These are phyloP conservation scores for Vitis labrusca DNA, from an alignment of 164 flowering plant genomes.

Conservation along the genomic window DNA sequence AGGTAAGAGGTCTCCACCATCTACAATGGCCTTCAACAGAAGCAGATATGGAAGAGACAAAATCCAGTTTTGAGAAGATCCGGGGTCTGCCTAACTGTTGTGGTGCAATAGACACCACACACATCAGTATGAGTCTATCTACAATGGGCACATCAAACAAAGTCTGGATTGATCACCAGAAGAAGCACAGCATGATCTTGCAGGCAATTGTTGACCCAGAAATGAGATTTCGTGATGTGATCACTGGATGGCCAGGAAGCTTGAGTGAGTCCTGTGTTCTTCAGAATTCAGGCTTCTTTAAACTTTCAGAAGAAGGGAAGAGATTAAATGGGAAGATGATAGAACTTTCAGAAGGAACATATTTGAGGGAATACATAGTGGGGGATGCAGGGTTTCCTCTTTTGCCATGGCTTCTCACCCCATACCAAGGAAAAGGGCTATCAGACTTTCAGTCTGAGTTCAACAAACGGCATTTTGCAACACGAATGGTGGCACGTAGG, in stretches of 20 bases:
- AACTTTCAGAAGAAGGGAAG: constrained; percentile 23
- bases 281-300: constrained; percentile 26
- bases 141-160: constrained; percentile 15
- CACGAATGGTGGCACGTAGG: constrained; percentile 26
- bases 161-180: constrained; percentile 35
- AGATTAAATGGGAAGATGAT: constrained; percentile 28
- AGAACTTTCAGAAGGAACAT: constrained; percentile 20
- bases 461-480: constrained; percentile 30
- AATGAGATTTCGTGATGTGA: constrained; percentile 34
- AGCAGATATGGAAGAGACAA: constrained; percentile 29
- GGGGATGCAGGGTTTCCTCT: constrained; percentile 35
- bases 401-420: constrained; percentile 40
- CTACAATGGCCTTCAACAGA: constrained; percentile 40
- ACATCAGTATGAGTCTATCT: constrained; percentile 33
- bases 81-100: constrained; percentile 42
- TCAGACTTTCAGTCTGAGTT: constrained; percentile 22
- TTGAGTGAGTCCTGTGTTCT: constrained; percentile 21
- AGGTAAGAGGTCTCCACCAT: constrained; percentile 36
- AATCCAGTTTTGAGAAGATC: constrained; percentile 36
- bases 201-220: constrained; percentile 44
- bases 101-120: constrained; percentile 37
- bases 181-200: constrained; percentile 37
- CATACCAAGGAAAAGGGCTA: constrained; percentile 24
- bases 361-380: constrained; percentile 33
- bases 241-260: constrained; percentile 43